Percentiles rank a stretch among this genome's conserved stretches.
Conservation (phyloP, 768 basidiomycete species). For the Russula compacta region DNA sequence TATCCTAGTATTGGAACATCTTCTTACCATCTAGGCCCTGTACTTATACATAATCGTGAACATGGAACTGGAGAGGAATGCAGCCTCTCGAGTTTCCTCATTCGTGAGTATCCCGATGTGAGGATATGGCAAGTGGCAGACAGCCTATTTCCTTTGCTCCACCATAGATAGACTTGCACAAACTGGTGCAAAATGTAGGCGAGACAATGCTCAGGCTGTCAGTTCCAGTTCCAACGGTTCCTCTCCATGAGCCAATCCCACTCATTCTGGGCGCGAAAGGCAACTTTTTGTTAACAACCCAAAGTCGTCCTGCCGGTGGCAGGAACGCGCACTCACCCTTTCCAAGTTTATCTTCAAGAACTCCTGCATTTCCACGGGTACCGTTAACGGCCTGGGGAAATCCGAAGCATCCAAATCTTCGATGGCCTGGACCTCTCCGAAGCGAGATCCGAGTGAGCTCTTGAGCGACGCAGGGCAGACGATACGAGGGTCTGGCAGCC, state of each 20-base stretch:
- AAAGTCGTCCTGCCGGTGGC: not conserved
- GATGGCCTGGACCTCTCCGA: constrained; percentile 5
- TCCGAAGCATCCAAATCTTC: not conserved
- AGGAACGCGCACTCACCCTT: not conserved
- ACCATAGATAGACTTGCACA: not conserved
- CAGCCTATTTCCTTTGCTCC: not conserved
- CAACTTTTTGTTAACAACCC: not conserved
- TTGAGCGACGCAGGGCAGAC: constrained; percentile 4
- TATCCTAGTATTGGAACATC: not conserved
- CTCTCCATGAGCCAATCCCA: constrained; percentile 14
- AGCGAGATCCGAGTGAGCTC: not conserved
- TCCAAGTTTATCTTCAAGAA: constrained; percentile 3
- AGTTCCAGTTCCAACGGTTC: constrained; percentile 11
- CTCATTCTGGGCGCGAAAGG: not conserved
- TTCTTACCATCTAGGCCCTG: not conserved
- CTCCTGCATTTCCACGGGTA: constrained; percentile 1
- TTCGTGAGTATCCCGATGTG: not conserved
- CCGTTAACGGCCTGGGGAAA: constrained; percentile 6
- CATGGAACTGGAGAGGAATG: not conserved
- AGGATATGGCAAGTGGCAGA: not conserved
- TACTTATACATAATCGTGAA: constrained; percentile 8
- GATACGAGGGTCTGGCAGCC: not conserved
- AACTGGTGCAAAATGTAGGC: not conserved
- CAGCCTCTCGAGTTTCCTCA: not conserved
- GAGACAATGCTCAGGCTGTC: not conserved